A percentile compares a stretch with the other conserved stretches of the same genome.
These are phyloP conservation scores for Endotrypanum monterogeii DNA, from an alignment of 208 protist species.

Conservation along the genomic window DNA sequence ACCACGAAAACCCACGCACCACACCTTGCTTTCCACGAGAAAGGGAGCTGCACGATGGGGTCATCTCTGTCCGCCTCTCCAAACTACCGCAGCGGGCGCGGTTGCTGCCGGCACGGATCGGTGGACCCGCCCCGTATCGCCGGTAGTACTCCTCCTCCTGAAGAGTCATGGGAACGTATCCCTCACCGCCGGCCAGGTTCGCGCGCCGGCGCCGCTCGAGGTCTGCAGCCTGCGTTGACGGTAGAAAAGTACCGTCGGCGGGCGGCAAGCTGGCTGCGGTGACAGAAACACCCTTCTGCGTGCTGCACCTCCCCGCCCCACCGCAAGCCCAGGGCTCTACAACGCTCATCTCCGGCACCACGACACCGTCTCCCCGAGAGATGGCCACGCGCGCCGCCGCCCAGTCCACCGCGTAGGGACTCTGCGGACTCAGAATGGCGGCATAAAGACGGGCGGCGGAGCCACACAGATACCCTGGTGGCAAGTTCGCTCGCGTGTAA, in stretches of 20 bases:
- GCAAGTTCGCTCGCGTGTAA: slow-evolving; percentile 4
- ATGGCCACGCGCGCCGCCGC: slow-evolving; percentile 30
- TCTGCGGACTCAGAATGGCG: slow-evolving; percentile 35
- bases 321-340: slow-evolving; percentile 25
- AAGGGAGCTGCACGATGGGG: slow-evolving; percentile 15
- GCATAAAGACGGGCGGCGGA: slow-evolving; percentile 36
- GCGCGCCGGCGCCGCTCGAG: slow-evolving; percentile 4
- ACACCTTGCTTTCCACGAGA: slow-evolving; percentile 14
- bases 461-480: slow-evolving; percentile 5
- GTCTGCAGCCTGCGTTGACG: background rate
- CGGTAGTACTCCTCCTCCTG: slow-evolving; percentile 26
- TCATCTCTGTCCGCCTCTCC: slow-evolving; percentile 1
- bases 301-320: background rate
- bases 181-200: background rate
- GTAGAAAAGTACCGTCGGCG: background rate
- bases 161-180: slow-evolving; percentile 22
- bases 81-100: background rate
- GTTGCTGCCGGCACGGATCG: background rate
- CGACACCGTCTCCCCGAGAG: slow-evolving; percentile 37
- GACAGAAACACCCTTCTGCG: background rate
- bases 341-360: slow-evolving; percentile 46
- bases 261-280: background rate
- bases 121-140: slow-evolving; percentile 15
- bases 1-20: slow-evolving; percentile 14
- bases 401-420: slow-evolving; percentile 51